Evolutionary conservation across 805 yeast species (phyloP).

Genomic region (Candida incommunis): DNA sequence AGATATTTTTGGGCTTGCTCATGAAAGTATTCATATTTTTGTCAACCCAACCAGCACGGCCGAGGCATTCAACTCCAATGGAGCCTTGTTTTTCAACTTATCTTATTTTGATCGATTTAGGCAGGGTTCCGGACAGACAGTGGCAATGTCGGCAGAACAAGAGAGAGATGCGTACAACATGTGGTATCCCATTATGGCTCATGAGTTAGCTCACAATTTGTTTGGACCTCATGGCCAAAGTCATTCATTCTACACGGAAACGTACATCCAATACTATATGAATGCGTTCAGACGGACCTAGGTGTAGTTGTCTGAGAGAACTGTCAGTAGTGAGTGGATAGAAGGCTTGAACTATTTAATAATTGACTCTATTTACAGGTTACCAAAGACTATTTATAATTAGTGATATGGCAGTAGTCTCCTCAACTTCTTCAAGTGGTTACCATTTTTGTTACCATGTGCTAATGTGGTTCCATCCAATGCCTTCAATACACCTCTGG

Average conservation of each 20-base stretch:
- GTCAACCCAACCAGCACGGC: constrained; percentile 12
- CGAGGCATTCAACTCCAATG: constrained; percentile 25
- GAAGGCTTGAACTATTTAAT: no score
- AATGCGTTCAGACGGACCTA: neutral
- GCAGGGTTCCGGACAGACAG: neutral
- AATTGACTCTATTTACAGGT: no score
- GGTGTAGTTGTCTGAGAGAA: no score
- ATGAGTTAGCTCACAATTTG: constrained; percentile 27
- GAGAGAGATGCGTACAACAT: constrained; percentile 3
- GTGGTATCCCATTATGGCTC: constrained; percentile 26
- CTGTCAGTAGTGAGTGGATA: no score
- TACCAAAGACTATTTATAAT: neutral
- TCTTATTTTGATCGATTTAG: constrained; percentile 10
- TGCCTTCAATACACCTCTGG: constrained; percentile 39
- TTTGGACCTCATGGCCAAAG: constrained; percentile 21
- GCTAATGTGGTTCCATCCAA: constrained; percentile 33
- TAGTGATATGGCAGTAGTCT: neutral
- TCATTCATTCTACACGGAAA: constrained; percentile 23
- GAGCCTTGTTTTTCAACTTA: constrained; percentile 25
- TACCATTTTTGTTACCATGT: neutral
- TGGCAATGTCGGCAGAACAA: neutral
- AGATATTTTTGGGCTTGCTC: constrained; percentile 12
- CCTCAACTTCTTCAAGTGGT: neutral
- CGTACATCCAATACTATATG: constrained; percentile 18
- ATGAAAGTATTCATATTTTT: constrained; percentile 18